phyloP scores from a whole-genome alignment of 2,329 filamentous ascomycete genomes.

The Aspergillus vadensis region DNA sequence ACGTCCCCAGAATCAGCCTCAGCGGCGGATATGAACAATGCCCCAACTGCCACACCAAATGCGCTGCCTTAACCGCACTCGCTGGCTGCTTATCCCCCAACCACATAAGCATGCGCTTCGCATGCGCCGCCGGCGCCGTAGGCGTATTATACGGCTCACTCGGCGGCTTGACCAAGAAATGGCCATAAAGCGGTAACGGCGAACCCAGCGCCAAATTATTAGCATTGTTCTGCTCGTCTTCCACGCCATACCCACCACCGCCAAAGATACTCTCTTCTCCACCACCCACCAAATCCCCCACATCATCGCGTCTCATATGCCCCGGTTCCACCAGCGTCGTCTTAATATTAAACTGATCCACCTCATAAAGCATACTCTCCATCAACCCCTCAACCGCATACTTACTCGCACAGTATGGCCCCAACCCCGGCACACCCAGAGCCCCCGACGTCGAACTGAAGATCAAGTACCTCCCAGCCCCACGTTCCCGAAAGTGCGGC shows the following conservation, averaged over 20 bases:
- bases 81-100: constrained; percentile 88
- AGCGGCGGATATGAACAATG: constrained; percentile 94
- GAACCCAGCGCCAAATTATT: constrained; percentile 39
- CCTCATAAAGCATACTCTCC: constrained; percentile 95
- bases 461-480: constrained; percentile 81
- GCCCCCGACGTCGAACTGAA: constrained; percentile 92
- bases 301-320: constrained; percentile 80
- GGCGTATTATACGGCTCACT: constrained; percentile 77
- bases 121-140: constrained; percentile 83
- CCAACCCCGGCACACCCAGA: constrained; percentile 87
- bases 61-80: constrained; percentile 87
- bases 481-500: constrained; percentile 79
- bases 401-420: constrained; percentile 94
- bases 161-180: constrained; percentile 86
- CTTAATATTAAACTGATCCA: constrained; percentile 88
- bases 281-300: constrained; percentile 29
- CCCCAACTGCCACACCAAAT: constrained; percentile 90
- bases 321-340: constrained; percentile 91
- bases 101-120: constrained; percentile 91
- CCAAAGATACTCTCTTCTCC: not conserved
- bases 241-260: not conserved
- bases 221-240: constrained; percentile 17
- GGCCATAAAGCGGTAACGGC: constrained; percentile 79
- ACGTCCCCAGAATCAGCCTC: constrained; percentile 82
- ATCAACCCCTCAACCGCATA: constrained; percentile 95